Base-by-base conservation (phyloP, 805 yeast species). In the Cyberlindnera saturnus region DNA sequence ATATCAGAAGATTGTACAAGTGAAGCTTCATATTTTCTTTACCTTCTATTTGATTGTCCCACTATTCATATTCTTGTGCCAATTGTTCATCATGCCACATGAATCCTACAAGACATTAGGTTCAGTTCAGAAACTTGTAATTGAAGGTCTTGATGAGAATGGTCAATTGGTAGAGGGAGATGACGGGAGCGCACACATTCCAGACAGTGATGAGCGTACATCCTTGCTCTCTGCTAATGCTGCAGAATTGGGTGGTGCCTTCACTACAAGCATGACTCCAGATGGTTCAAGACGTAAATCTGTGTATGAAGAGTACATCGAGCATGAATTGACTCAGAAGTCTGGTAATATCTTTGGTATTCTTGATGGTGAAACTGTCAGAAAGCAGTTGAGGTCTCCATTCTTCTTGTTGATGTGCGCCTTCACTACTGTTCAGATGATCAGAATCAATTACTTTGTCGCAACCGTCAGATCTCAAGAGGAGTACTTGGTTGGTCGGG, bases 401-500 rank as follows among this genome's bases (percentile, higher is more conserved):
- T 88, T 96, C 93, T 91, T 89, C 60, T 57, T 72, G 39, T 64
- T 89, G 43, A 84, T 88, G 85, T 76, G 86, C 20, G 57, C 77
- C 2, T 86, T 89, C 62, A 85, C 96, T 6, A 76, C 90, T 3
- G 74, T 90, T 44, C 95, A 88, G 62, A 90, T 90, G 96, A 72
- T 91, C 36, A 73, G 97, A 60, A 82, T 90, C 52, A 90, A 90
- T 67, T 91, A 86, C 63, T 91, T 88, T 63, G 93, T 90, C 42
- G 97, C 96, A 8, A 87, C 97, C 2, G 70, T 90, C 31, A 77
- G 80, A 56, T 69, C 95, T 0, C 97, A 90, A 66, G 95, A 88
- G 69, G 73, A 73, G 20, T 91, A 70, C 57, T 72, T 89, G 47
- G 70, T 88, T 42, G 77, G 75, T 11, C 66, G 65, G 8, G 61